Conservation (phyloP, 1,284 basidiomycete species). For the Xanthoconium separans region DNA sequence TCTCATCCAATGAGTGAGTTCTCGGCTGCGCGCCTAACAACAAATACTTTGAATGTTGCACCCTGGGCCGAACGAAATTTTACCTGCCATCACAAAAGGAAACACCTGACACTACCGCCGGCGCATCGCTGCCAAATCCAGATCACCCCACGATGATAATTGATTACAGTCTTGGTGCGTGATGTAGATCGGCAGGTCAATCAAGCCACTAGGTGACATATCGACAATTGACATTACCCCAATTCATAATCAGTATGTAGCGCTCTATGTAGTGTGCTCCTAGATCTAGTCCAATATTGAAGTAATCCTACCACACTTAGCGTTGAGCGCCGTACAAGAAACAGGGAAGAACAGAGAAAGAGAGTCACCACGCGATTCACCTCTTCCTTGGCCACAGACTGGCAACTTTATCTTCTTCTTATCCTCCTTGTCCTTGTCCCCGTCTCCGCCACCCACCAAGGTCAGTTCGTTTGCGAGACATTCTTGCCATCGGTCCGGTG, state of each 20-base stretch:
- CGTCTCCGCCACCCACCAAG: slow-evolving; percentile 26
- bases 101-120: too few species aligned
- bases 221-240: background rate
- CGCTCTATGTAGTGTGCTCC: background rate
- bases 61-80: too few species aligned
- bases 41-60: too few species aligned
- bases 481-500: slow-evolving; percentile 7
- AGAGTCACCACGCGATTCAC: slow-evolving; percentile 38
- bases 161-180: too few species aligned
- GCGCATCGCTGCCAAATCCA: too few species aligned
- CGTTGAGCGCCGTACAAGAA: background rate
- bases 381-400: slow-evolving; percentile 45
- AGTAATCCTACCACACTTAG: slow-evolving; percentile 54
- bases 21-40: too few species aligned
- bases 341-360: background rate
- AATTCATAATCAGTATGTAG: background rate
- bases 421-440: slow-evolving; percentile 20
- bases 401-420: slow-evolving; percentile 24
- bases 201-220: background rate
- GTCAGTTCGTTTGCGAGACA: slow-evolving; percentile 13
- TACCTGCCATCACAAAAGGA: too few species aligned
- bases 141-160: background rate
- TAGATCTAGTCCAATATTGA: slow-evolving; percentile 31
- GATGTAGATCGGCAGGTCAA: background rate
- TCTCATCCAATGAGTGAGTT: too few species aligned